Evolutionary conservation across 1,139 yeast genomes (phyloP), one percentile per base, ranked within the genome.

Genomic region (Blastobotrys serpentis): DNA sequence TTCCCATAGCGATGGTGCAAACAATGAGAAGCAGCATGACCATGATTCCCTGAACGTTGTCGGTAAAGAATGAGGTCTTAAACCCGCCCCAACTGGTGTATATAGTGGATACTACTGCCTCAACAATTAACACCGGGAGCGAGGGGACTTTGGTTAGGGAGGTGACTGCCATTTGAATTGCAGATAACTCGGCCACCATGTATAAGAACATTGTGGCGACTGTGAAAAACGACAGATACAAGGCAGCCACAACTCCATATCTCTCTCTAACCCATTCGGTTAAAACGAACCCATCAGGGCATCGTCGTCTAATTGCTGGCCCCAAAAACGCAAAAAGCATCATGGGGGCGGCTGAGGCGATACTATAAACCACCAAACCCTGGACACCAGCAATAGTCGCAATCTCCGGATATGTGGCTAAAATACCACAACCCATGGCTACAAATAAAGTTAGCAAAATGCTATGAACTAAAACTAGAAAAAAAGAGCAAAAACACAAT

Each of bases 231-330:
- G 95, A 83, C 48, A 90, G 70, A 59, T 86, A 87, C 56, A 87
- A 72, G 1, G 86, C 85, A 4, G 95, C 75, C 17, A 83, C 68
- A 4, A 74, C 63, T 1, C 97, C 98, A 62, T 75, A 90, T 54
- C 97, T 74, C 39, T 79, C 81, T 61, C 87, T 77, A 11, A 87
- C 94, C 98, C 98, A 90, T 64, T 89, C 96, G n/a, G 96, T 87
- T 56, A 90, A 72, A 37, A 90, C 88, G 64, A 90, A 90, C 3
- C 97, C 98, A 7, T 86, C 81, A 0, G 98, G 97, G 61, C 96
- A 86, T 57, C 78, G 78, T 52, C 72, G 77, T 57, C 96, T 75
- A 53, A 90, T 84, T 10, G 81, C 65, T 0, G 97, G 97, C 0
- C 97, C 97, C 50, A 86, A 70, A 46, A 78, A 75, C 0, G 95